Base-by-base conservation (phyloP, 1,284 basidiomycete genomes). In the Coriolopsis trogii region DNA sequence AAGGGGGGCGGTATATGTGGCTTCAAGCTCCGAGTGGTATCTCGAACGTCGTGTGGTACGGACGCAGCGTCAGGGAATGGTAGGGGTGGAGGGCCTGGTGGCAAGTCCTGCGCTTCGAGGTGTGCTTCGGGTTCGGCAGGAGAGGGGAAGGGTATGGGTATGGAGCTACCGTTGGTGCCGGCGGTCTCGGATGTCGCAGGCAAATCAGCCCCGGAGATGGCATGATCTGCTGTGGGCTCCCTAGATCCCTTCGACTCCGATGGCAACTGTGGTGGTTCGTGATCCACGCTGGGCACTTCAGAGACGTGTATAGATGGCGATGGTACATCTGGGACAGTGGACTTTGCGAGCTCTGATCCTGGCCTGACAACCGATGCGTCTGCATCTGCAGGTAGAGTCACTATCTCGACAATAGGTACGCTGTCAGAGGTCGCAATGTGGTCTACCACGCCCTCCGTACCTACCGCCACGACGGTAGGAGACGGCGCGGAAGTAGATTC, bases 1-100 rank as follows among this genome's bases (percentile, higher is more conserved):
- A 59, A 37, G 3, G 53, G 53, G 1, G 55, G 43, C 25, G 51
- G 51, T 7, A 53, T 23, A 31, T 46, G 39, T 33, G 41, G 40
- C n/a, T 36, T 48, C 6, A 33, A 20, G 3, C 40, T 16, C 10
- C 39, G 36, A 21, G 31, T 26, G 16, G 18, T 3, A 12, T 41
- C 25, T 15, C 6, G n/a, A n/a, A n/a, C n/a, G n/a, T n/a, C n/a
- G n/a, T n/a, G 21, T 6, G 41, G 13, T n/a, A 34, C 26, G 20
- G 41, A 15, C 6, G 15, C 37, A 29, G 16, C 15, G 4, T 6
- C 15, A 21, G 16, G 29, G 21, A 33, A 28, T 6, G 38, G 31
- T 13, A 29, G 4, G 9, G 20, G 4, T 8, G 37, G 16, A 5
- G 23, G 34, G 6, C 10, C 12, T 8, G 28, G 3, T 7, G 41